phyloP scores from a whole-genome alignment of 2,329 filamentous ascomycete species.

The Graphiopsis chlorocephala region DNA sequence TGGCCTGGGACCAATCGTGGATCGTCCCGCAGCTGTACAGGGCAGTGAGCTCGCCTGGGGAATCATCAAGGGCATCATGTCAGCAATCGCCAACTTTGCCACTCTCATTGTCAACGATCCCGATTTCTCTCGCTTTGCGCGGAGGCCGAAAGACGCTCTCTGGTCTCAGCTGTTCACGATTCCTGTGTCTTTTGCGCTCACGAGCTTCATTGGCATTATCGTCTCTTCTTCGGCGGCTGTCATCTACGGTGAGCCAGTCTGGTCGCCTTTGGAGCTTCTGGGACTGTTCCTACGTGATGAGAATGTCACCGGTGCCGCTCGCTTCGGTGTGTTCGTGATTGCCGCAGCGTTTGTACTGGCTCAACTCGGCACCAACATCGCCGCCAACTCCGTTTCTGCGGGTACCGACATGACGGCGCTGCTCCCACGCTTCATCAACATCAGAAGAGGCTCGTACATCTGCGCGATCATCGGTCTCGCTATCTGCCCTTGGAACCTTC shows the following conservation, averaged over 20 bases:
- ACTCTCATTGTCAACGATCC: slow-evolving; percentile 44
- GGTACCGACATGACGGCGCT: slow-evolving; percentile 44
- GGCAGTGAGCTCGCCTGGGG: slow-evolving; percentile 76
- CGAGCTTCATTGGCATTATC: slow-evolving; percentile 65
- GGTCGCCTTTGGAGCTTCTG: slow-evolving; percentile 35
- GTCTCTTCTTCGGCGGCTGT: slow-evolving; percentile 47
- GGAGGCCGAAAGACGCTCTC: slow-evolving; percentile 70
- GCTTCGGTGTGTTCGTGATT: slow-evolving; percentile 52
- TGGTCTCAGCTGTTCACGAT: slow-evolving; percentile 70
- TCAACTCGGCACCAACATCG: slow-evolving; percentile 48
- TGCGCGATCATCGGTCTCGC: slow-evolving; percentile 39
- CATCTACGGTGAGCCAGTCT: slow-evolving; percentile 43
- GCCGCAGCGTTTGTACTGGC: slow-evolving; percentile 47
- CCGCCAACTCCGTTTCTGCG: slow-evolving; percentile 42
- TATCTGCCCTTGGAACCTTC: slow-evolving; percentile 44
- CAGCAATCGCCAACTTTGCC: slow-evolving; percentile 84
- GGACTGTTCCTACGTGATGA: slow-evolving; percentile 42
- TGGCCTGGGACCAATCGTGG: slow-evolving; percentile 78
- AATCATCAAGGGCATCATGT: slow-evolving; percentile 83
- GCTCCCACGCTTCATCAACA: slow-evolving; percentile 44
- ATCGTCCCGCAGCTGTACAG: slow-evolving; percentile 60
- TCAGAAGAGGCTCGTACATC: slow-evolving; percentile 55
- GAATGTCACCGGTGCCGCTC: slow-evolving; percentile 42
- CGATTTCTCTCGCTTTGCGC: slow-evolving; percentile 66
- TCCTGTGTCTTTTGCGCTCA: slow-evolving; percentile 55